Conservation (phyloP, 2,329 filamentous ascomycete species). For the Scytalidium lignicola region DNA sequence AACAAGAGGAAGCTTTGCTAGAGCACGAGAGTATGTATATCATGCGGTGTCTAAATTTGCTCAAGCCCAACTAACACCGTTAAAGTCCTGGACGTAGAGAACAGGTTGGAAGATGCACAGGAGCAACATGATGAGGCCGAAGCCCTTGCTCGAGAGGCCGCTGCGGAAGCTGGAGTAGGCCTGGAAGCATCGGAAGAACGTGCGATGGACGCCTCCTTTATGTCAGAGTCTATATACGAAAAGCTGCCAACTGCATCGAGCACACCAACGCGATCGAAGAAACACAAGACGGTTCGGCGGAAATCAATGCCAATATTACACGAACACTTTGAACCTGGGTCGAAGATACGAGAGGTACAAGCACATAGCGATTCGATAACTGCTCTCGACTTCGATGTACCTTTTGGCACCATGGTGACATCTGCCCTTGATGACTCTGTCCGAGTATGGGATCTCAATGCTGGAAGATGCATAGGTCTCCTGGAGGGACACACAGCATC, state of each 20-base stretch:
- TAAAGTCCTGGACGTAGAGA: constrained; percentile 58
- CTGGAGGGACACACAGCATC: constrained; percentile 94
- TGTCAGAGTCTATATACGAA: constrained; percentile 97
- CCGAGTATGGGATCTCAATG: constrained; percentile 92
- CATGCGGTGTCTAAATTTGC: neutral
- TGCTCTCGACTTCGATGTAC: constrained; percentile 92
- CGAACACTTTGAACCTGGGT: constrained; percentile 89
- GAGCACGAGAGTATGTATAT: constrained; percentile 73
- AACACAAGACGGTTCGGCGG: constrained; percentile 55
- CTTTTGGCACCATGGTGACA: constrained; percentile 91
- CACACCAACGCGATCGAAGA: constrained; percentile 47
- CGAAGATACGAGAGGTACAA: constrained; percentile 79
- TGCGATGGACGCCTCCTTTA: constrained; percentile 61
- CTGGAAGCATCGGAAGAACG: constrained; percentile 34
- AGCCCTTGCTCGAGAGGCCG: constrained; percentile 46
- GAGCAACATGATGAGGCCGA: constrained; percentile 54
- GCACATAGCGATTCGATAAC: constrained; percentile 87
- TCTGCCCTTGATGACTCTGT: constrained; percentile 91
- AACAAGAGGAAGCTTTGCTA: constrained; percentile 84
- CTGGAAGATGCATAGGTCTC: constrained; percentile 83
- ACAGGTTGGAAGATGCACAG: constrained; percentile 57
- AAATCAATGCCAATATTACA: constrained; percentile 93
- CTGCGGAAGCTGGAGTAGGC: constrained; percentile 48
- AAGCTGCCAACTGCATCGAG: constrained; percentile 63
- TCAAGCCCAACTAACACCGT: constrained; percentile 9